phyloP scores from a whole-genome alignment of 345 rosid genomes.

The Pistacia integerrima region DNA sequence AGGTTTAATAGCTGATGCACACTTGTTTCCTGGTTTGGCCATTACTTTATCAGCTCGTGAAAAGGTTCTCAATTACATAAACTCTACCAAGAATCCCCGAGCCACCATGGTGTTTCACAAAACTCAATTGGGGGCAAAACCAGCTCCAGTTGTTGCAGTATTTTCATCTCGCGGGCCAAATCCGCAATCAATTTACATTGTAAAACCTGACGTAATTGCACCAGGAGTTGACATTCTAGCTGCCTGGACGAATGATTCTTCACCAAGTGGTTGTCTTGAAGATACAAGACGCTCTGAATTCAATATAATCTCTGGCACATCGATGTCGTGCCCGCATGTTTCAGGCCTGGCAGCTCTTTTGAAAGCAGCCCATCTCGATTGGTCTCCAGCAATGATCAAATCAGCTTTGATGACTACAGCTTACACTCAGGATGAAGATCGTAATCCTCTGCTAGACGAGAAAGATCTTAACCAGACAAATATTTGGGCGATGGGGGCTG shows the following conservation, averaged over 20 bases:
- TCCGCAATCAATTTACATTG: neutral
- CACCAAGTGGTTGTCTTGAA: neutral
- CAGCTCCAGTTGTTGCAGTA: conserved; percentile 39
- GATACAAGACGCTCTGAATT: conserved; percentile 18
- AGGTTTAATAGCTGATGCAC: conserved; percentile 32
- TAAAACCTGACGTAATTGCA: conserved; percentile 45
- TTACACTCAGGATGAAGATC: conserved; percentile 10
- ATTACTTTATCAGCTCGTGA: conserved; percentile 29
- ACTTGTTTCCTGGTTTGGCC: conserved; percentile 32
- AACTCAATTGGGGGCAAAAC: conserved; percentile 29
- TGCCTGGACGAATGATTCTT: conserved; percentile 29
- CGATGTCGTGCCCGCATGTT: conserved; percentile 28
- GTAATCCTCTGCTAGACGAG: conserved; percentile 1
- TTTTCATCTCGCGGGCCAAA: conserved; percentile 53
- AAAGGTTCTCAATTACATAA: conserved; percentile 18
- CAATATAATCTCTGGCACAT: conserved; percentile 20
- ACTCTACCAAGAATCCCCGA: conserved; percentile 13
- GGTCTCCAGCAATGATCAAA: conserved; percentile 25
- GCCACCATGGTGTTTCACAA: conserved; percentile 32
- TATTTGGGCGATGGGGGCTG: conserved; percentile 20
- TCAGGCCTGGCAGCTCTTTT: conserved; percentile 26
- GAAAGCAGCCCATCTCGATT: conserved; percentile 20
- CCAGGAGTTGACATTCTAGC: conserved; percentile 51
- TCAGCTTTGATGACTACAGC: conserved; percentile 29
- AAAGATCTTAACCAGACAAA: neutral